A percentile compares a stretch with the other conserved stretches of the same genome.
Evolutionary conservation across 78 protist species (phyloP).

Genomic region (Salpingoeca rosetta): DNA sequence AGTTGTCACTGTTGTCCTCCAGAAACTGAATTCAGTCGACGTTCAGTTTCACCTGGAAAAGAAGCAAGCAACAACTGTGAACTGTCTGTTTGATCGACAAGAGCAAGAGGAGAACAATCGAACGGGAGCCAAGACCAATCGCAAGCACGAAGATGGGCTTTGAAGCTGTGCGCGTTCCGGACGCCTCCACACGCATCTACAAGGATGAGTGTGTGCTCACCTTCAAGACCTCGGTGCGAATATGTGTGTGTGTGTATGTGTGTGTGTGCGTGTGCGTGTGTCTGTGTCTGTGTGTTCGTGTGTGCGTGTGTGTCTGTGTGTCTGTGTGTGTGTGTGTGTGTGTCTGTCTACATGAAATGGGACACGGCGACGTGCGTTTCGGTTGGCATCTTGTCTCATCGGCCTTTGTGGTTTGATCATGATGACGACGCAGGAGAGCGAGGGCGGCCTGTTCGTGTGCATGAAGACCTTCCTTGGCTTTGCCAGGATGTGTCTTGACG

Average conservation of each 20-base stretch:
- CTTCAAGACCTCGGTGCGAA: conserved; percentile 28
- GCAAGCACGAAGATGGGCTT: neutral
- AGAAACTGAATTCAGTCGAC: neutral
- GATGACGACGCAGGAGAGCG: conserved; percentile 20
- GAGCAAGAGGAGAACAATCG: neutral
- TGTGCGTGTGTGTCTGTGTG: no score
- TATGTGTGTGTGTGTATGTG: no score
- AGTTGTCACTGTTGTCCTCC: neutral
- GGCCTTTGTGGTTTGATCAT: neutral
- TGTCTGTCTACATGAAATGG: conserved; percentile 19
- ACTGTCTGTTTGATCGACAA: no score
- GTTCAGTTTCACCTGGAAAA: no score
- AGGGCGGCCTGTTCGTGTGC: conserved; percentile 61
- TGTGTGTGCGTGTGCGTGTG: no score
- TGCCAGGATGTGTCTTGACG: no score
- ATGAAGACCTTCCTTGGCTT: conserved; percentile 2
- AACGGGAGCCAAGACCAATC: neutral
- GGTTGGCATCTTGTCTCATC: neutral
- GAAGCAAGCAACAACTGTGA: no score
- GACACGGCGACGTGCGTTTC: conserved; percentile 31
- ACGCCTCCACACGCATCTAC: conserved; percentile 6
- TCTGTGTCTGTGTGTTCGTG: no score
- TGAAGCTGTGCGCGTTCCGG: neutral
- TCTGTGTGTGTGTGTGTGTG: no score
- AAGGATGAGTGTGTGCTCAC: conserved; percentile 67